Evolutionary conservation across 2,329 filamentous ascomycete genomes (phyloP).

Genomic region (Pyricularia sp.): DNA sequence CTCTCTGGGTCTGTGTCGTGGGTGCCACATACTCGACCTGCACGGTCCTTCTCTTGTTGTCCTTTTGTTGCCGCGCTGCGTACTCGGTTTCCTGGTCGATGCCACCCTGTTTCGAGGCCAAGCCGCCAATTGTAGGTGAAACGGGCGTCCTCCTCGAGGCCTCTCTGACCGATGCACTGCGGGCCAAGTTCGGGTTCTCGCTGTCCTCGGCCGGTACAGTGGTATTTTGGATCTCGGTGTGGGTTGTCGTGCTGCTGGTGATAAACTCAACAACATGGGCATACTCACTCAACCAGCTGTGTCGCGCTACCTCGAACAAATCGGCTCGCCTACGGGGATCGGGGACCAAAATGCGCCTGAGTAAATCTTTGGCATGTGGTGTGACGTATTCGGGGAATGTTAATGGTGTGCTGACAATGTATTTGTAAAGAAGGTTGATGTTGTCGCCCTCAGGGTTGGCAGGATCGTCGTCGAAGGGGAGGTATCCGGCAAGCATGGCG

Average conservation of each 20-base stretch:
- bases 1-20: constrained; percentile 73
- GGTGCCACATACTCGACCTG: constrained; percentile 97
- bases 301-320: constrained; percentile 90
- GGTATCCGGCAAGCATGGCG: constrained; percentile 94
- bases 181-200: constrained; percentile 56
- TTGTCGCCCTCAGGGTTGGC: constrained; percentile 98
- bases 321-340: constrained; percentile 93
- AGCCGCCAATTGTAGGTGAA: constrained; percentile 46
- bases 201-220: constrained; percentile 52
- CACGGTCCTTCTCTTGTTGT: constrained; percentile 87
- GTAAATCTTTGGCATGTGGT: constrained; percentile 84
- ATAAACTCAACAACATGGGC: constrained; percentile 96
- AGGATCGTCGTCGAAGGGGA: constrained; percentile 96
- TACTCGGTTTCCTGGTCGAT: constrained; percentile 57
- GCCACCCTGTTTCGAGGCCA: constrained; percentile 65
- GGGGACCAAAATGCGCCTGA: constrained; percentile 88
- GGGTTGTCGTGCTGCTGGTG: constrained; percentile 85
- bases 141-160: constrained; percentile 57
- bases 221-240: constrained; percentile 74
- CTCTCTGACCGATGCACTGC: constrained; percentile 89
- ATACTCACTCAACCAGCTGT: constrained; percentile 97
- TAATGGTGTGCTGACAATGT: constrained; percentile 92
- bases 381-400: constrained; percentile 99
- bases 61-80: constrained; percentile 56
- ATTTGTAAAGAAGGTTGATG: constrained; percentile 98